Percentiles rank a stretch among this genome's conserved stretches.
Evolutionary conservation across 768 basidiomycete species (phyloP).

Genomic region (Artomyces pyxidatus): DNA sequence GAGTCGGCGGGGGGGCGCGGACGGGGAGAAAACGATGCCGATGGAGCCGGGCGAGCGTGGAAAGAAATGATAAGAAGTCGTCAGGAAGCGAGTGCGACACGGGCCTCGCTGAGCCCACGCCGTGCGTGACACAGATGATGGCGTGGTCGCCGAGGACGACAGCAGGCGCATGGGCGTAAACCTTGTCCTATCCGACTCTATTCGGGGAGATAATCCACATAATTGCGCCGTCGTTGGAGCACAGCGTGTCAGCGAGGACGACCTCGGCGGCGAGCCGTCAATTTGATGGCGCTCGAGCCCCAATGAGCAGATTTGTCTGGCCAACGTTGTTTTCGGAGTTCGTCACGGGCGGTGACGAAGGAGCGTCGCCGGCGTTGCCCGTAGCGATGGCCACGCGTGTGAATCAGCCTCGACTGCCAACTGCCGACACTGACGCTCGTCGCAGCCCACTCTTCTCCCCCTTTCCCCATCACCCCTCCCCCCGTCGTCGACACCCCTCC

Average conservation of each 20-base stretch:
- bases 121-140: conserved; percentile 14
- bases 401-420: conserved; percentile 27
- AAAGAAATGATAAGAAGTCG: conserved; percentile 15
- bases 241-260: too few species aligned
- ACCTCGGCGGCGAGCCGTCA: neutral
- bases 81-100: conserved; percentile 14
- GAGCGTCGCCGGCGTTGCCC: conserved; percentile 26
- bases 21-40: neutral
- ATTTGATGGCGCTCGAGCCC: neutral
- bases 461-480: conserved; percentile 21
- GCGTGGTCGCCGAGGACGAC: conserved; percentile 15
- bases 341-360: conserved; percentile 29
- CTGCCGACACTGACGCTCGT: conserved; percentile 30
- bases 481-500: conserved; percentile 19
- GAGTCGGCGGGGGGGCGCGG: neutral
- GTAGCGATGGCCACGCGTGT: conserved; percentile 29
- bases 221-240: too few species aligned
- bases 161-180: conserved; percentile 15
- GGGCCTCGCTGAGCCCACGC: conserved; percentile 15
- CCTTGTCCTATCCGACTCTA: conserved; percentile 13
- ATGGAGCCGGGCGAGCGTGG: conserved; percentile 3
- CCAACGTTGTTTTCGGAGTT: conserved; percentile 23
- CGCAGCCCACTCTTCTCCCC: conserved; percentile 25
- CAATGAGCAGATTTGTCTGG: neutral
- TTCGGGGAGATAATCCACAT: too few species aligned